phyloP scores from a whole-genome alignment of 257 asterid species.

The Rhazya stricta region DNA sequence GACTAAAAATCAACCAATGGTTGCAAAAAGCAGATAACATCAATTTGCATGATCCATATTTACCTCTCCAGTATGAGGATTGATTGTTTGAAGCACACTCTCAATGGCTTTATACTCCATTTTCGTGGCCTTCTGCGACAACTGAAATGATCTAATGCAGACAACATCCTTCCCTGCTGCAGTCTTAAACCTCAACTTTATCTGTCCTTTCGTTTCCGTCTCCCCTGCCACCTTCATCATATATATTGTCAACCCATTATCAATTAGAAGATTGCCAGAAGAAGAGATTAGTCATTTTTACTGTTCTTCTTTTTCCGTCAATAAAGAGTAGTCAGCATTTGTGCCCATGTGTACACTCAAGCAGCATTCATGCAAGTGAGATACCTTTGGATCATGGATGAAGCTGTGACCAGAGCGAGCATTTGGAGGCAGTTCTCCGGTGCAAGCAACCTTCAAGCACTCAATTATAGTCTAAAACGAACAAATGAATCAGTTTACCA shows the following conservation, averaged over 20 bases:
- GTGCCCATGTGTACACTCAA: not conserved
- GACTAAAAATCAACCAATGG: not conserved
- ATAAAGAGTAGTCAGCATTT: not conserved
- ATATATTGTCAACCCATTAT: not conserved
- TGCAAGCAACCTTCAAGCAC: slow-evolving; percentile 96
- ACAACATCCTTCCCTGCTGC: slow-evolving; percentile 97
- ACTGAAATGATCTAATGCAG: slow-evolving; percentile 96
- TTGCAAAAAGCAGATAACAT: not conserved
- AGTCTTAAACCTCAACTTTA: slow-evolving; percentile 93
- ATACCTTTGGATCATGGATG: slow-evolving; percentile 93
- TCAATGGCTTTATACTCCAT: slow-evolving; percentile 99
- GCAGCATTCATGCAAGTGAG: slow-evolving; percentile 2
- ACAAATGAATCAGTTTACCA: not conserved
- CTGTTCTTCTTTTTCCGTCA: too few species aligned
- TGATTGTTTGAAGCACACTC: slow-evolving; percentile 92
- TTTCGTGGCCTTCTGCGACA: slow-evolving; percentile 92
- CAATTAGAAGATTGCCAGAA: not conserved
- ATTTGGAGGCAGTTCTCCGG: slow-evolving; percentile 96
- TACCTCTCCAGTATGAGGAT: slow-evolving; percentile 99
- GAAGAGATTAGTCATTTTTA: not conserved
- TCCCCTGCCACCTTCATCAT: slow-evolving; percentile 86
- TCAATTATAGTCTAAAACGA: slow-evolving; percentile 77
- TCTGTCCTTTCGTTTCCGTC: slow-evolving; percentile 98
- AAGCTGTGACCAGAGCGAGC: slow-evolving; percentile 97
- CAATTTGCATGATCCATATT: not conserved